Base-by-base conservation (phyloP, 106 monocot species). In the Alisma plantagoaquatica region DNA sequence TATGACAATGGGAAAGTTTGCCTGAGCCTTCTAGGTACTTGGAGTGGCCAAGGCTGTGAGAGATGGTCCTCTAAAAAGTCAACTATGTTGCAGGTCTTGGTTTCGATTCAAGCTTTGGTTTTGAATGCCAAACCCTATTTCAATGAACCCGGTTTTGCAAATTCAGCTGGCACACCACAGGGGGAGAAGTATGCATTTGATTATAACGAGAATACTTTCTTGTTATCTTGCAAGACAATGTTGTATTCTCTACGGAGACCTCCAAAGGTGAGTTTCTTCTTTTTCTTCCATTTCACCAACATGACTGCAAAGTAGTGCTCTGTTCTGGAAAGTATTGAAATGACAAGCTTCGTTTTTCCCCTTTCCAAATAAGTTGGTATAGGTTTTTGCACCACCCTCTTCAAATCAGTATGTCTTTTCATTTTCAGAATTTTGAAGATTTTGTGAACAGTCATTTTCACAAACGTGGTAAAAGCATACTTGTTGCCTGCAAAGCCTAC, bases 61-160 rank as follows among this genome's bases (percentile, higher is more conserved):
- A 69, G 24, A 2, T 75, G 75, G 75, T 46, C 44, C 23, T 46
- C 75, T 4, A 44, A 27, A 41, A 60, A 27, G 3, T 75, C 75
- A 46, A 70, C 64, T 29, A 65, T 75, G 69, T 59, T 75, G 10
- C 75, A 75, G 51, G 63, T 75, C 10, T 45, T 75, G 10, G 59
- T 75, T 5, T 75, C 75, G 0, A 64, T 75, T 25, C 75, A 75
- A 46, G 75, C 64, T 49, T 60, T 75, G 18, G 59, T 75, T 7
- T 57, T 75, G 21, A 75, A 75, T 43, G 51, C 51, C 2, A 65
- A 69, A 17, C 75, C 75, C 12, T 75, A 64, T 59, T 75, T 75
- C 54, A 75, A 75, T 17, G 75, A 75, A 49, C 69, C 69, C 1
- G 69, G 69, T 20, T 69, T 42, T 61, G 59, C 45, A 28, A 43